phyloP scores from a whole-genome alignment of 2,329 filamentous ascomycete genomes.

The Fusarium scirpi region DNA sequence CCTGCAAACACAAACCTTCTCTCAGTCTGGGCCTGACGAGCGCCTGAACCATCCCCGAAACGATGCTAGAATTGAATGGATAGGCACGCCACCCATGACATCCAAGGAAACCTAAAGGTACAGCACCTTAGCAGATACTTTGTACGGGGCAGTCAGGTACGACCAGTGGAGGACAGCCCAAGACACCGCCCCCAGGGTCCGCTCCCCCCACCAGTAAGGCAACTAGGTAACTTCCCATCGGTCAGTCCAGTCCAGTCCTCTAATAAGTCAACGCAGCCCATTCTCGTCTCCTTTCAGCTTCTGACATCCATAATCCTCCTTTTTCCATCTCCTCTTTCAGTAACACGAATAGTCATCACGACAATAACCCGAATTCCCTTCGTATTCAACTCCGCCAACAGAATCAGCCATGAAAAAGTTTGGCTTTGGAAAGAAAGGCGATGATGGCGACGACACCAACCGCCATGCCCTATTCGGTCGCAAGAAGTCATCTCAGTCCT shows the following conservation, averaged over 20 bases:
- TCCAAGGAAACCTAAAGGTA: conserved; percentile 5
- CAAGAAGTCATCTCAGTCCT: conserved; percentile 64
- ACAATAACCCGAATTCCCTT: conserved; percentile 1
- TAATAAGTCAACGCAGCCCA: conserved; percentile 38
- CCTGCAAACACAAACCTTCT: conserved; percentile 26
- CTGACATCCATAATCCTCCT: conserved; percentile 10
- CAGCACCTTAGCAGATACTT: not conserved
- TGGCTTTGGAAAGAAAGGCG: conserved; percentile 67
- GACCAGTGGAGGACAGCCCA: not conserved
- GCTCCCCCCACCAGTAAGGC: conserved; percentile 15
- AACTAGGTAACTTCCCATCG: conserved; percentile 3
- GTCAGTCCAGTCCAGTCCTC: conserved; percentile 28
- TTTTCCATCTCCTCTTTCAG: not conserved
- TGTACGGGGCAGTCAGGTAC: conserved; percentile 3
- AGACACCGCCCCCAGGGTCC: conserved; percentile 45
- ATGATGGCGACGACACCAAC: conserved; percentile 62
- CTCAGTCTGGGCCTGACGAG: conserved; percentile 35
- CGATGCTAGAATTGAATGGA: conserved; percentile 24
- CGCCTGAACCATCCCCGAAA: conserved; percentile 44
- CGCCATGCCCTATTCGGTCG: conserved; percentile 65
- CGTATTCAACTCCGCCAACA: not conserved
- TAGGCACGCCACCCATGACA: conserved; percentile 29
- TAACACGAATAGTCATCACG: not conserved
- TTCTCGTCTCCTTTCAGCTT: conserved; percentile 35
- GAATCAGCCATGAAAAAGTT: conserved; percentile 67